Evolutionary conservation across 495 filamentous ascomycete genomes (phyloP).

Genomic region (Clohesyomyces aquaticus): DNA sequence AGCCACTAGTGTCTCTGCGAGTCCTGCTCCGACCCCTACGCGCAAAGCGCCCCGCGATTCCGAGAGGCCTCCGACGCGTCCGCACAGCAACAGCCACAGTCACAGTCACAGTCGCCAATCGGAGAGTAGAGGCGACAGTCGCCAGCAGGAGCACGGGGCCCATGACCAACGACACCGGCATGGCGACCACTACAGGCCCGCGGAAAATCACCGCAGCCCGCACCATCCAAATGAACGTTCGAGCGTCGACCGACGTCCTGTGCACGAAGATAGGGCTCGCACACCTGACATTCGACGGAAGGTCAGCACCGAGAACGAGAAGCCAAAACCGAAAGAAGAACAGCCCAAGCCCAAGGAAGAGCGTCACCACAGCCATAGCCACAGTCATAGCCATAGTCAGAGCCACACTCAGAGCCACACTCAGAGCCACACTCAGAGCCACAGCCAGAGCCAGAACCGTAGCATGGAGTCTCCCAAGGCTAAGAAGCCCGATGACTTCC

Average conservation of each 20-base stretch:
- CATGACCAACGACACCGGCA: slow-evolving; percentile 46
- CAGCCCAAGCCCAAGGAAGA: slow-evolving; percentile 21
- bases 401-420: too few relatives aligned
- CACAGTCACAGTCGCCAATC: slow-evolving; percentile 53
- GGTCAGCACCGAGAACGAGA: slow-evolving; percentile 27
- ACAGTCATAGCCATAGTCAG: slow-evolving; percentile 1
- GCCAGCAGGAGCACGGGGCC: slow-evolving; percentile 41
- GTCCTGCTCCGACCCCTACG: slow-evolving; percentile 28
- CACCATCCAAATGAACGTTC: slow-evolving; percentile 26
- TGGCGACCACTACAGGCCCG: slow-evolving; percentile 50
- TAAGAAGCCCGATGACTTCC: slow-evolving; percentile 50
- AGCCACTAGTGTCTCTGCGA: slow-evolving; percentile 34
- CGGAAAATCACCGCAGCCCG: slow-evolving; percentile 44
- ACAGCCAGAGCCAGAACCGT: slow-evolving; percentile 25
- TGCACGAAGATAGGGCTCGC: slow-evolving; percentile 50
- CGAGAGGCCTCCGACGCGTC: slow-evolving; percentile 57
- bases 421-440: too few relatives aligned
- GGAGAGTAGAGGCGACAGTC: slow-evolving; percentile 50
- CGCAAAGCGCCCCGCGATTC: slow-evolving; percentile 52
- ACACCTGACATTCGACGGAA: slow-evolving; percentile 46
- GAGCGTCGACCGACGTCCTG: slow-evolving; percentile 48
- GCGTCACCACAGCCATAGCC: slow-evolving; percentile 18
- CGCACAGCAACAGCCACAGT: slow-evolving; percentile 51
- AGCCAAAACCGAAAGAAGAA: slow-evolving; percentile 33
- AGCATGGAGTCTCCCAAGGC: slow-evolving; percentile 29